Evolutionary conservation across 495 filamentous ascomycete genomes (phyloP).

Genomic region (Annulohypoxylon nitens): DNA sequence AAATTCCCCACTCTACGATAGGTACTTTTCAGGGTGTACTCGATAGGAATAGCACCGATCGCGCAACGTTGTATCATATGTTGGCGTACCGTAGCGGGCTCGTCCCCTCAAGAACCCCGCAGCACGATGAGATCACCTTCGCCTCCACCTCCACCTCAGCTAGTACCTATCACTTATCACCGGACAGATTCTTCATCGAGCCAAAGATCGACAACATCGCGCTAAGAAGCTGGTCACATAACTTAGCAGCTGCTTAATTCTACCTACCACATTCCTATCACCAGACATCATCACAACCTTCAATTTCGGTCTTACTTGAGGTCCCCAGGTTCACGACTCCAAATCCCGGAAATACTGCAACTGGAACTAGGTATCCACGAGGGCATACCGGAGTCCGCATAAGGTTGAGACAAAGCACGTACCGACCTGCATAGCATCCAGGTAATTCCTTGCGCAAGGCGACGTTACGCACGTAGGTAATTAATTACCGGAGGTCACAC

Average conservation of each 20-base stretch:
- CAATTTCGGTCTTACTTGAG: neutral
- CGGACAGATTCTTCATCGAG: constrained; percentile 9
- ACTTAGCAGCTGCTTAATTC: constrained; percentile 9
- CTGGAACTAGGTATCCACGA: constrained; percentile 9
- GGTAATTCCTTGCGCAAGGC: neutral
- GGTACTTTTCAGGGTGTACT: neutral
- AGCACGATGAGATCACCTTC: constrained; percentile 39
- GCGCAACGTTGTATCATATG: constrained; percentile 27
- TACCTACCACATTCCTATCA: constrained; percentile 18
- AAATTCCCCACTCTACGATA: constrained; percentile 24
- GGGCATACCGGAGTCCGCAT: constrained; percentile 10
- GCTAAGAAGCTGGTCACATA: constrained; percentile 26
- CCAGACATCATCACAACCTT: constrained; percentile 14
- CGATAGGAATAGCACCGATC: constrained; percentile 23
- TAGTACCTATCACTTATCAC: constrained; percentile 17
- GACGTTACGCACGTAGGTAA: constrained; percentile 29
- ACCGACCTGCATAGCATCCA: neutral
- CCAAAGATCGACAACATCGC: constrained; percentile 28
- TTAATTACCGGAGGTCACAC: constrained; percentile 21
- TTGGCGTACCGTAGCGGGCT: neutral
- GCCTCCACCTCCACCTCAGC: constrained; percentile 3
- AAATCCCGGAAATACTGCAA: neutral
- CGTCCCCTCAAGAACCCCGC: constrained; percentile 26
- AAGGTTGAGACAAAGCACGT: neutral
- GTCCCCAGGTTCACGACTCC: neutral